Conservation (phyloP, 139 green algal genomes). For the Micromonas pusilla region DNA sequence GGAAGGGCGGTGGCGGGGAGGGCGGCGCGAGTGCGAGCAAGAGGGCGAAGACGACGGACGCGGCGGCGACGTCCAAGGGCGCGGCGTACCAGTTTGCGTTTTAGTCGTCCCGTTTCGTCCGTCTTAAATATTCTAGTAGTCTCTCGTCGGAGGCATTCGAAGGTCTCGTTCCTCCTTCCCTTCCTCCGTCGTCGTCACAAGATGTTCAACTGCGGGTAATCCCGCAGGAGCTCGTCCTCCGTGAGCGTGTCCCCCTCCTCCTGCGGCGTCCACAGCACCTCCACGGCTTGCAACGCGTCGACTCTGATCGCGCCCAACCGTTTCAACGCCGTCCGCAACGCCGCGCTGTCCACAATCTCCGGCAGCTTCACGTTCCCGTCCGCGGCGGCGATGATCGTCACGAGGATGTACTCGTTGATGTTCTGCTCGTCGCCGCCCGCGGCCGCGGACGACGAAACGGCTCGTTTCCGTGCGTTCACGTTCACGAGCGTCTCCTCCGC, state of each 20-base stretch:
- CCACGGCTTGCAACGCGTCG: slow-evolving; percentile 64
- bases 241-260: slow-evolving; percentile 74
- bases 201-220: slow-evolving; percentile 58
- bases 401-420: slow-evolving; percentile 35
- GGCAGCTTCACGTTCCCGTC: slow-evolving; percentile 27
- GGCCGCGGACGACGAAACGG: neutral
- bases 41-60: too few species aligned
- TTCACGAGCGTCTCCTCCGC: slow-evolving; percentile 88
- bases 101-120: too few species aligned
- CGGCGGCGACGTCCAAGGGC: too few species aligned
- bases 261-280: slow-evolving; percentile 96
- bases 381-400: slow-evolving; percentile 24
- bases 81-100: too few species aligned
- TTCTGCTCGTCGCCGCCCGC: neutral
- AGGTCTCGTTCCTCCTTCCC: too few species aligned
- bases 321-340: slow-evolving; percentile 18
- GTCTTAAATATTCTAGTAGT: too few species aligned
- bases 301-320: slow-evolving; percentile 14
- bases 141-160: too few species aligned
- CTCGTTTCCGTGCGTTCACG: slow-evolving; percentile 41
- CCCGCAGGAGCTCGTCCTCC: slow-evolving; percentile 67
- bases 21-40: too few species aligned
- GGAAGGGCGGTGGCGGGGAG: too few species aligned
- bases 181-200: too few species aligned
- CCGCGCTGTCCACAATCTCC: neutral